These are phyloP conservation scores for Agrocybe chaxingu DNA, from an alignment of 768 basidiomycete species.

Conservation along the genomic window DNA sequence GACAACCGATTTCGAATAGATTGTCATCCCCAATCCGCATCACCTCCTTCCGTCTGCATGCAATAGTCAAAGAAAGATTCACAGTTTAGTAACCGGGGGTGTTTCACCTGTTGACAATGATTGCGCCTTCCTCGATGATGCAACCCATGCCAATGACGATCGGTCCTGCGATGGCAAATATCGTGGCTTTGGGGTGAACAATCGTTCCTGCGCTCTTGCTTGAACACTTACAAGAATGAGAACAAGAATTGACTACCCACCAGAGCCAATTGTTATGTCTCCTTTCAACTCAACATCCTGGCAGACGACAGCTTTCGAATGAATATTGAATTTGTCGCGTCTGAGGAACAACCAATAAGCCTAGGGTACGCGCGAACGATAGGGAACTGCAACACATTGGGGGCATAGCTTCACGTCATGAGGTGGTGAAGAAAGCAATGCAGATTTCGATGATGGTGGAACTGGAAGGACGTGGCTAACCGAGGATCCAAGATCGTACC, in stretches of 20 bases:
- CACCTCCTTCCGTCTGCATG: slow-evolving; percentile 65
- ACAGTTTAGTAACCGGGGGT: neutral
- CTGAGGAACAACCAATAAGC: slow-evolving; percentile 32
- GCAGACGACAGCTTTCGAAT: slow-evolving; percentile 87
- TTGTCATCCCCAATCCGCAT: slow-evolving; percentile 96
- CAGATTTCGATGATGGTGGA: neutral
- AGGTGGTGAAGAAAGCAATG: neutral
- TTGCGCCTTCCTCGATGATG: slow-evolving; percentile 88
- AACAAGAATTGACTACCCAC: slow-evolving; percentile 27
- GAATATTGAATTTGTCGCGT: slow-evolving; percentile 86
- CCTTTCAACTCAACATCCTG: slow-evolving; percentile 95
- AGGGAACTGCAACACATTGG: slow-evolving; percentile 32
- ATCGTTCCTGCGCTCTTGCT: slow-evolving; percentile 56
- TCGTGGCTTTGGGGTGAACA: slow-evolving; percentile 91
- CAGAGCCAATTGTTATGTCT: slow-evolving; percentile 88
- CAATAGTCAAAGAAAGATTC: neutral
- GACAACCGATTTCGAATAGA: slow-evolving; percentile 90
- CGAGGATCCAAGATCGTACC: no score
- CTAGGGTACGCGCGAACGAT: slow-evolving; percentile 1
- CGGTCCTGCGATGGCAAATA: slow-evolving; percentile 87
- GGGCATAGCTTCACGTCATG: slow-evolving; percentile 21
- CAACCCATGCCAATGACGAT: slow-evolving; percentile 87
- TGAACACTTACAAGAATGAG: neutral
- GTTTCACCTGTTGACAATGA: slow-evolving; percentile 81
- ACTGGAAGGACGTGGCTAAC: no score